Conservation (phyloP, 2,329 filamentous ascomycete genomes). For the Pseudogymnoascus sp. region DNA sequence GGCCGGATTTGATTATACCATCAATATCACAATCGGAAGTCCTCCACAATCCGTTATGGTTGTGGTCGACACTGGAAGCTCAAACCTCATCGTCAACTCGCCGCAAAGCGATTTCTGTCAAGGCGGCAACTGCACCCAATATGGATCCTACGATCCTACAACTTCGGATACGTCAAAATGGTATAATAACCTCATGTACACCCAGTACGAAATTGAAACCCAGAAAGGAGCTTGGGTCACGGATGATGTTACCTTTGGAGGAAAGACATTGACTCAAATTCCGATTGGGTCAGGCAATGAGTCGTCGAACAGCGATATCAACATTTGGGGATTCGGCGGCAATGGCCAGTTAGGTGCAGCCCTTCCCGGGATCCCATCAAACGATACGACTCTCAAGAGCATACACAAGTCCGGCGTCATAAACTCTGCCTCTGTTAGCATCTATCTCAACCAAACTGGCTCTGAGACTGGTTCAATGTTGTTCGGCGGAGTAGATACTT, state of each 20-base stretch:
- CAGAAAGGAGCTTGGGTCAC: conserved; percentile 66
- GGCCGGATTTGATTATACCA: conserved; percentile 9
- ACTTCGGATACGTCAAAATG: not conserved
- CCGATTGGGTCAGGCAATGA: conserved; percentile 70
- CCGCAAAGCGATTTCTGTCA: not conserved
- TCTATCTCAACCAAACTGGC: conserved; percentile 69
- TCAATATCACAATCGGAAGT: conserved; percentile 12
- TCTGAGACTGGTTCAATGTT: conserved; percentile 60
- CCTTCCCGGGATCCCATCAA: conserved; percentile 40
- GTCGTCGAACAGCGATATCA: conserved; percentile 67
- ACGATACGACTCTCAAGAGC: conserved; percentile 63
- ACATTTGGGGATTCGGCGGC: conserved; percentile 74
- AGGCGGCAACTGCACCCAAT: not conserved
- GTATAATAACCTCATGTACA: not conserved
- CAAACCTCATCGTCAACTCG: conserved; percentile 9
- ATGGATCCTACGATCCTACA: not conserved
- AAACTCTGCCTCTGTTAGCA: conserved; percentile 62
- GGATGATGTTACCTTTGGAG: conserved; percentile 61
- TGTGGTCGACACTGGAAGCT: conserved; percentile 12
- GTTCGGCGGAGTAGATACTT: conserved; percentile 68
- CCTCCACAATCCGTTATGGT: conserved; percentile 11
- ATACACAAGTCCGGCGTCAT: conserved; percentile 57
- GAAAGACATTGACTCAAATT: conserved; percentile 45
- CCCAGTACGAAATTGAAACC: not conserved
- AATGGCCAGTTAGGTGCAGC: conserved; percentile 63